phyloP scores from a whole-genome alignment of 106 monocot species.

The Chionographis japonica region DNA sequence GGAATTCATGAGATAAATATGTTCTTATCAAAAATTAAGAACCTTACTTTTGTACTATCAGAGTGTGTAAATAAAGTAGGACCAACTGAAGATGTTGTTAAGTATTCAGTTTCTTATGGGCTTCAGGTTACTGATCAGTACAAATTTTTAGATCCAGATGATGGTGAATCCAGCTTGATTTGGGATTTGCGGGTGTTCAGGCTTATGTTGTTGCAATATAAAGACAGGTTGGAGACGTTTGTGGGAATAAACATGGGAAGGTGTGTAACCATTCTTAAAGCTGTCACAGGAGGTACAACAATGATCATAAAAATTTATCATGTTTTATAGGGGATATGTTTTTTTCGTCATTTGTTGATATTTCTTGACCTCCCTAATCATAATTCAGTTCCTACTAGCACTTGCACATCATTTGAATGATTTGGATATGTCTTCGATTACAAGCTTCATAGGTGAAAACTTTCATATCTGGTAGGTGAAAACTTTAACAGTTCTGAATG shows the following conservation, averaged over 20 bases:
- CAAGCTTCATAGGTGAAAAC: background rate
- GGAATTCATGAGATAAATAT: conserved; percentile 44
- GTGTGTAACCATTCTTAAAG: conserved; percentile 27
- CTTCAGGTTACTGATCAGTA: conserved; percentile 64
- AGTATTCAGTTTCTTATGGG: conserved; percentile 76
- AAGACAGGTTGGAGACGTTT: conserved; percentile 86
- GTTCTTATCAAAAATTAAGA: conserved; percentile 70
- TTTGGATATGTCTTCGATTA: background rate
- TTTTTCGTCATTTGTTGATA: background rate
- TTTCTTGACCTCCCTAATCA: background rate
- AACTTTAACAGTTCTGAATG: too few relatives aligned
- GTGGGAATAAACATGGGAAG: conserved; percentile 96
- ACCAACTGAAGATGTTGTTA: conserved; percentile 52
- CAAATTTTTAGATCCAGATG: conserved; percentile 42
- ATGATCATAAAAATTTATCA: background rate
- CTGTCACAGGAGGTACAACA: background rate
- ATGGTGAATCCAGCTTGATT: conserved; percentile 19
- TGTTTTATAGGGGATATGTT: background rate
- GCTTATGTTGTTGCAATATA: conserved; percentile 70
- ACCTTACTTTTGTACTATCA: conserved; percentile 66
- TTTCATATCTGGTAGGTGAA: too few relatives aligned
- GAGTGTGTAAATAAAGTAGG: conserved; percentile 73
- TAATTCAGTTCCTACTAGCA: background rate
- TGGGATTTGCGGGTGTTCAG: conserved; percentile 65
- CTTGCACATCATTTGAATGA: background rate